Conservation (phyloP, 495 filamentous ascomycete genomes). For the Aspergillus hancockii region DNA sequence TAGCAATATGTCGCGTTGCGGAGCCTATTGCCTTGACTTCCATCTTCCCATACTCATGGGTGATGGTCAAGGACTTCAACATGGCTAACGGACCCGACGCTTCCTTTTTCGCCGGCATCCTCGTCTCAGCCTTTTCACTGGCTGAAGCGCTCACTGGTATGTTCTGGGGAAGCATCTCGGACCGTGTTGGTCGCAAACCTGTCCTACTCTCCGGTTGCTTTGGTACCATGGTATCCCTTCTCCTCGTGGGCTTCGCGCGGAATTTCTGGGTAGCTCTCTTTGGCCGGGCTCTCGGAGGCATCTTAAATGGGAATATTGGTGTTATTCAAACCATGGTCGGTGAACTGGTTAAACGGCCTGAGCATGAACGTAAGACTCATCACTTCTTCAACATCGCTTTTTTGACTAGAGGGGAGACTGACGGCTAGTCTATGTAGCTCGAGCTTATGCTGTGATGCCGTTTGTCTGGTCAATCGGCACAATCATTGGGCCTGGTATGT, state of each 20-base stretch:
- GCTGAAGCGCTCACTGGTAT: slow-evolving; percentile 80
- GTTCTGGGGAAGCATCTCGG: slow-evolving; percentile 82
- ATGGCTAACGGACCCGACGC: slow-evolving; percentile 68
- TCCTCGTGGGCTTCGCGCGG: slow-evolving; percentile 79
- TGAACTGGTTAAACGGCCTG: slow-evolving; percentile 73
- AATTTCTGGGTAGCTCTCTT: slow-evolving; percentile 77
- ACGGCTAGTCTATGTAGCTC: slow-evolving; percentile 46
- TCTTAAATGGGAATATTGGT: slow-evolving; percentile 84
- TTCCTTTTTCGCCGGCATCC: slow-evolving; percentile 80
- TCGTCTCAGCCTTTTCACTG: slow-evolving; percentile 81
- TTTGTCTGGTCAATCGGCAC: slow-evolving; percentile 88
- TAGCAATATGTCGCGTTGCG: slow-evolving; percentile 75
- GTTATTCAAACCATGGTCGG: slow-evolving; percentile 94
- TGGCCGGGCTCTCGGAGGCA: slow-evolving; percentile 74
- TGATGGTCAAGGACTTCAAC: slow-evolving; percentile 72
- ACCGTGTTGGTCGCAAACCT: slow-evolving; percentile 81
- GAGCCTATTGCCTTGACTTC: slow-evolving; percentile 88
- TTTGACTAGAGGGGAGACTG: slow-evolving; percentile 8
- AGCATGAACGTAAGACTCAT: slow-evolving; percentile 75
- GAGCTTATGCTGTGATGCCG: slow-evolving; percentile 81
- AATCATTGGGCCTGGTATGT: slow-evolving; percentile 69
- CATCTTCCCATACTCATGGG: slow-evolving; percentile 87
- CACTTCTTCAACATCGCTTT: background rate
- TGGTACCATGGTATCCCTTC: slow-evolving; percentile 75
- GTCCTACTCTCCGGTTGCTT: slow-evolving; percentile 76